Evolutionary conservation across 2,329 filamentous ascomycete species (phyloP), one percentile per base, ranked within the genome.

Genomic region (Aspergillus tanneri): DNA sequence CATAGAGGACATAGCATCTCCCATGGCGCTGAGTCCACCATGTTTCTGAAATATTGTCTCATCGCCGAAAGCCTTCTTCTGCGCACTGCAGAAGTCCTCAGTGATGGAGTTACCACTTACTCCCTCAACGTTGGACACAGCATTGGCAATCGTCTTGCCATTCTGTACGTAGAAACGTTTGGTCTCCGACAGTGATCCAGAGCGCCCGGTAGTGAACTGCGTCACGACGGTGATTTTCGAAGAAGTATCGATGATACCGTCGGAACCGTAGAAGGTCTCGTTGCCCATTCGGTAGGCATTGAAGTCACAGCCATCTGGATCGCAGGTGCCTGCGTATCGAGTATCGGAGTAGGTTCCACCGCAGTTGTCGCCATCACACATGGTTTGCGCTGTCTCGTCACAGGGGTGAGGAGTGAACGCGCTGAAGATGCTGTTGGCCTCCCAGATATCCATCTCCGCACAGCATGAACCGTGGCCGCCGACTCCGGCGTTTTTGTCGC

Each of bases 231-330:
- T 86, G 59, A 86, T 68, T 54, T 78, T 77, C 61, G 75, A 71
- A 46, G 62, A 75, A 43, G 82, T 84, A 64, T 86, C 78, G 55
- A 87, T 71, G 43, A 73, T 82, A 60, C 72, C 72, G 56, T 74
- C 72, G 2, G 75, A 69, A 50, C 83, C 84, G 71, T 83, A 87
- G 74, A 85, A 87, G 64, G 71, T 70, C 43, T 72, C 72, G 69
- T 82, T 76, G 54, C 84, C 84, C 75, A 81, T 75, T 63, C 84
- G 82, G 77, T 82, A 87, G 36, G 76, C 64, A 76, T 86, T 86
- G 77, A 84, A 86, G 66, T 86, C 84, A 63, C 84, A 87, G n/a
- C 84, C 84, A 61, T 85, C 82, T 56, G 82, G 80, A 66, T 87
- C 84, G 66, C 84, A 87, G 52, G 77, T 68, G 45, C 83, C 82